A percentile compares a stretch with the other conserved stretches of the same genome.
Evolutionary conservation across 106 monocot genomes (phyloP).

Genomic region (Alisma plantagoaquatica): DNA sequence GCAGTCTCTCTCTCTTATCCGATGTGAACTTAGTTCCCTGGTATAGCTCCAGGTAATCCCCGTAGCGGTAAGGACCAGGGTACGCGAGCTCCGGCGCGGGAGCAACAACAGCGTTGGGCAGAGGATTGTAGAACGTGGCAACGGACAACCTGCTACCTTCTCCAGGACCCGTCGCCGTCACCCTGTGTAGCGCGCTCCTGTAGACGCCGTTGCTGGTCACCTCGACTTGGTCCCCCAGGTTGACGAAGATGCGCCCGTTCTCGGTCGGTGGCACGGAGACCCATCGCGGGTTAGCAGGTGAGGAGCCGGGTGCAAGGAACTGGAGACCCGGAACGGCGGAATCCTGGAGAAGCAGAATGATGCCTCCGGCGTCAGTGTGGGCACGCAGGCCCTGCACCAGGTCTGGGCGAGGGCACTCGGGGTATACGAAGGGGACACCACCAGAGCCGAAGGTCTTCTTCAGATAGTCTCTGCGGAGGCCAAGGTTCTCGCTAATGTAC

Average conservation of each 20-base stretch:
- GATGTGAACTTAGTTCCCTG: constrained; percentile 40
- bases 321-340: constrained; percentile 46
- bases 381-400: constrained; percentile 46
- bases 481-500: constrained; percentile 50
- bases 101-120: constrained; percentile 31
- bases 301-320: constrained; percentile 45
- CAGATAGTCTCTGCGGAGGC: constrained; percentile 38
- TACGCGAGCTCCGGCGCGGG: constrained; percentile 42
- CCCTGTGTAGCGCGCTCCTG: constrained; percentile 49
- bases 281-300: too few relatives aligned
- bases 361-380: constrained; percentile 79
- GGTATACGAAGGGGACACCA: constrained; percentile 42
- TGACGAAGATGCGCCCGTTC: constrained; percentile 45
- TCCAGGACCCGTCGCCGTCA: constrained; percentile 31
- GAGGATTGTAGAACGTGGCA: constrained; percentile 73
- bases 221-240: constrained; percentile 67
- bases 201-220: constrained; percentile 63
- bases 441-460: constrained; percentile 47
- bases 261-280: constrained; percentile 34
- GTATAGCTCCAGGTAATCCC: constrained; percentile 60
- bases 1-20: constrained; percentile 40
- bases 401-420: constrained; percentile 47
- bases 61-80: constrained; percentile 41
- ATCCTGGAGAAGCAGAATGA: constrained; percentile 59
- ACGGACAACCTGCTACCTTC: constrained; percentile 54